Conservation (phyloP, 768 basidiomycete species). For the Dentipellis sp. region DNA sequence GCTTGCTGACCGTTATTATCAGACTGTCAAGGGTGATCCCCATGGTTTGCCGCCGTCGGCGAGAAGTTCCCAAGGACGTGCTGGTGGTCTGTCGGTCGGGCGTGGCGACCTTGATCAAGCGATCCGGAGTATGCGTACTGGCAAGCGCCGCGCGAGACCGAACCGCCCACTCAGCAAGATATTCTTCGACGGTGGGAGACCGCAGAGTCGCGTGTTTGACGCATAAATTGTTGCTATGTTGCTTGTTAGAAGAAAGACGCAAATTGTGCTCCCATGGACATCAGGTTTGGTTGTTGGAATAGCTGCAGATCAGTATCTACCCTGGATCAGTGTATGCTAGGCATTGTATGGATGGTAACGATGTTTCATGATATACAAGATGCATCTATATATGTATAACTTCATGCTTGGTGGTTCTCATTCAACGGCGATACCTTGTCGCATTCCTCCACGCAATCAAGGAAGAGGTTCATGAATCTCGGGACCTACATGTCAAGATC, state of each 20-base stretch:
- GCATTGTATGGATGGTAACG: too few relatives aligned
- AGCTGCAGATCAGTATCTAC: too few relatives aligned
- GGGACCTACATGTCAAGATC: conserved; percentile 35
- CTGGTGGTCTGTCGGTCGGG: conserved; percentile 46
- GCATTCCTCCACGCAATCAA: conserved; percentile 48
- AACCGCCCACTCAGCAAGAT: conserved; percentile 62
- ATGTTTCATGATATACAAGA: too few relatives aligned
- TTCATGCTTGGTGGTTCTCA: conserved; percentile 20
- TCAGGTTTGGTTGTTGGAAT: too few relatives aligned
- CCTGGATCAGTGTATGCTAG: too few relatives aligned
- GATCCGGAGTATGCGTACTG: conserved; percentile 71
- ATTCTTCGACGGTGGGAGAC: conserved; percentile 54
- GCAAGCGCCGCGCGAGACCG: conserved; percentile 42
- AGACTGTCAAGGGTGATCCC: conserved; percentile 37
- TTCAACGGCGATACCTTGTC: conserved; percentile 56
- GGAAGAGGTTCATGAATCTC: conserved; percentile 56
- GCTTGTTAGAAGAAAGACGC: background rate
- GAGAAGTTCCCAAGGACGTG: conserved; percentile 31
- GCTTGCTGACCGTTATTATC: background rate
- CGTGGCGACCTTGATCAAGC: conserved; percentile 80
- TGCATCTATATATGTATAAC: too few relatives aligned
- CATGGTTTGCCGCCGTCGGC: conserved; percentile 23
- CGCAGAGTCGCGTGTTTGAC: conserved; percentile 3
- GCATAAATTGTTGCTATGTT: too few relatives aligned
- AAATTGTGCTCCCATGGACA: background rate